Base-by-base conservation (phyloP, 2,329 filamentous ascomycete genomes). In the Neofusicoccum ribis region DNA sequence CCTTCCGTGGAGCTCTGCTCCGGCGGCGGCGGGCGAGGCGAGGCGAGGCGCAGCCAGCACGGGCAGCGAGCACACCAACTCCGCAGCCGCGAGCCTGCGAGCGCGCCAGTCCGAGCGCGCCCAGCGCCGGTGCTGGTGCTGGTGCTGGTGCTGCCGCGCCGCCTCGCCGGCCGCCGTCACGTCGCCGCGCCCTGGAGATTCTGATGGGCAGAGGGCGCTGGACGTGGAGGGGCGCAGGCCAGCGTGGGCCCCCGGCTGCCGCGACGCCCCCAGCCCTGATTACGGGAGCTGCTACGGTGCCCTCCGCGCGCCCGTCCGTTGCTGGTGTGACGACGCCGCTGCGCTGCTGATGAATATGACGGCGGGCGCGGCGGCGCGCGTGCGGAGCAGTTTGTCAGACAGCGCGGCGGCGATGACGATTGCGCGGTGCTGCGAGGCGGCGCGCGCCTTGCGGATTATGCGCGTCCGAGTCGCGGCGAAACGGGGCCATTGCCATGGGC, bases 261-360 rank as follows among this genome's bases (percentile, higher is more conserved):
- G 17, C 39, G 27, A 31, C 27, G 27, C 23, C 49, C 49, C 49
- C 49, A 37, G 49, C 49, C n/a, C 52, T 60, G 56, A 60, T 60
- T 60, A 60, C 56, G 56, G 56, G 43, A 60, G 56, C 47, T 60
- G 56, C 43, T 60, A 37, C 41, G 56, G 2, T 60, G 56, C 56
- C 56, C 56, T 60, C 56, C 41, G 54, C 54, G 54, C 54, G 54
- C 54, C 54, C 54, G 54, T 44, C 54, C 52, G 39, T 23, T 31
- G 39, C 14, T n/a, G 23, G 54, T 46, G 54, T 31, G 41, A 44
- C 54, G 27, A 17, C 20, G 46, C 46, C n/a, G 43, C 43, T 46
- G 43, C 15, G 43, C 50, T 43, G 52, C 52, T 56, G 52, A 56
- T 31, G 52, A 17, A 39, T 49, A 56, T 56, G 52, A 56, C 52